Percentiles rank a stretch among this genome's conserved stretches.
These are phyloP conservation scores for Curvularia verruculosa DNA, from an alignment of 2,329 filamentous ascomycete genomes.

Conservation along the genomic window DNA sequence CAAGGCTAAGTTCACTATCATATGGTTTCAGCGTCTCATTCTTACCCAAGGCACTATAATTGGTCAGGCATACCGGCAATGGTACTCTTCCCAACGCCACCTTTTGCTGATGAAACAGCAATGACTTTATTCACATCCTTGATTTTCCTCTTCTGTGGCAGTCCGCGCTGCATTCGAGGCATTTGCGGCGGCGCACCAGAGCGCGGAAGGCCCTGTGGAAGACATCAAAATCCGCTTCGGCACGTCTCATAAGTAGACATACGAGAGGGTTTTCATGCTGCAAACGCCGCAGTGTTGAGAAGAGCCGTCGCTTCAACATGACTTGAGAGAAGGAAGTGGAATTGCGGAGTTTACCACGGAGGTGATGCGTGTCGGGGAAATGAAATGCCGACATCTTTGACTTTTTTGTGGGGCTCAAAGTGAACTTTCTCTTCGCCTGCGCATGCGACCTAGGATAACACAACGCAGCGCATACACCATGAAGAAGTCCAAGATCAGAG, in stretches of 20 bases:
- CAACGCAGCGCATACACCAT: constrained; percentile 22
- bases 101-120: constrained; percentile 96
- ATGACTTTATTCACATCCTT: constrained; percentile 87
- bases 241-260: constrained; percentile 27
- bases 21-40: constrained; percentile 5
- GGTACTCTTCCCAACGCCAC: constrained; percentile 97
- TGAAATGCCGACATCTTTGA: constrained; percentile 26
- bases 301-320: constrained; percentile 54
- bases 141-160: constrained; percentile 82
- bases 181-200: constrained; percentile 70
- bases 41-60: background rate
- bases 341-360: constrained; percentile 33
- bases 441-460: constrained; percentile 6
- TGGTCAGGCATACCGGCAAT: constrained; percentile 67
- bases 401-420: constrained; percentile 40
- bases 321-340: constrained; percentile 28
- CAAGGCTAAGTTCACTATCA: constrained; percentile 77
- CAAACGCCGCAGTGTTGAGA: constrained; percentile 59
- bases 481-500: constrained; percentile 42
- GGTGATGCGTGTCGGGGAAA: constrained; percentile 29
- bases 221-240: constrained; percentile 13
- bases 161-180: constrained; percentile 77
- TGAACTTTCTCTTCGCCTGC: constrained; percentile 23
- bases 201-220: constrained; percentile 76
- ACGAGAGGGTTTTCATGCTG: constrained; percentile 90